These are phyloP conservation scores for Cylindrodendrum hubeiense DNA, from an alignment of 2,329 filamentous ascomycete species.

Conservation along the genomic window DNA sequence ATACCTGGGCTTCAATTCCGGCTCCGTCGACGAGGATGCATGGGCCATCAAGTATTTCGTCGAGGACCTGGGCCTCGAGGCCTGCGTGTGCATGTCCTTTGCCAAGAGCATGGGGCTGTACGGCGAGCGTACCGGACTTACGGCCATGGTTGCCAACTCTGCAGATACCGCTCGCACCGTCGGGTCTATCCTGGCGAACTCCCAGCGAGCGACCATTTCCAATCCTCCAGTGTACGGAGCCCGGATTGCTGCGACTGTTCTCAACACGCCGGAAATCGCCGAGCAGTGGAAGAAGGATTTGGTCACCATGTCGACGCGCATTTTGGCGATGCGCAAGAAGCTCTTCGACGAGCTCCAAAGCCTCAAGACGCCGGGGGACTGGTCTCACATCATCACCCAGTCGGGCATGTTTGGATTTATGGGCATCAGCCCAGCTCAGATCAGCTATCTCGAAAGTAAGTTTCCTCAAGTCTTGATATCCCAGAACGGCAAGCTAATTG, in stretches of 20 bases:
- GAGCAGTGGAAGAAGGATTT: constrained; percentile 51
- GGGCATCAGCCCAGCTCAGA: constrained; percentile 52
- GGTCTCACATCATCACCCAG: constrained; percentile 51
- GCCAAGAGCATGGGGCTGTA: constrained; percentile 69
- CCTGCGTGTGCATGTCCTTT: constrained; percentile 70
- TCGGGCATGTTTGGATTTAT: constrained; percentile 57
- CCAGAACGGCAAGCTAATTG: neutral
- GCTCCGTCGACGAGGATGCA: constrained; percentile 39
- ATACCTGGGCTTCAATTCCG: constrained; percentile 41
- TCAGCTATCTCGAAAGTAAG: constrained; percentile 11
- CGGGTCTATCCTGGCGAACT: constrained; percentile 45
- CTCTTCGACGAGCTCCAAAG: constrained; percentile 47
- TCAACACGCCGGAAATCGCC: constrained; percentile 42
- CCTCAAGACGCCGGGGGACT: constrained; percentile 49
- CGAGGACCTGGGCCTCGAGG: constrained; percentile 56
- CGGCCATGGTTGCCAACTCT: constrained; percentile 42
- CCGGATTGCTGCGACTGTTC: constrained; percentile 47
- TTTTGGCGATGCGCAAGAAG: constrained; percentile 48
- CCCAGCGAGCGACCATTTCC: constrained; percentile 49
- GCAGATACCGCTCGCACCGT: constrained; percentile 33
- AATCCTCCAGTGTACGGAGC: constrained; percentile 52
- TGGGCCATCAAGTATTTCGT: constrained; percentile 39
- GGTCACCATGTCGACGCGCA: constrained; percentile 50
- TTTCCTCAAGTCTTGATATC: neutral
- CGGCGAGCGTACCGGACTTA: constrained; percentile 51